A percentile compares a stretch with the other conserved stretches of the same genome.
phyloP scores from a whole-genome alignment of 257 asterid species.

The Primulina eburnea region DNA sequence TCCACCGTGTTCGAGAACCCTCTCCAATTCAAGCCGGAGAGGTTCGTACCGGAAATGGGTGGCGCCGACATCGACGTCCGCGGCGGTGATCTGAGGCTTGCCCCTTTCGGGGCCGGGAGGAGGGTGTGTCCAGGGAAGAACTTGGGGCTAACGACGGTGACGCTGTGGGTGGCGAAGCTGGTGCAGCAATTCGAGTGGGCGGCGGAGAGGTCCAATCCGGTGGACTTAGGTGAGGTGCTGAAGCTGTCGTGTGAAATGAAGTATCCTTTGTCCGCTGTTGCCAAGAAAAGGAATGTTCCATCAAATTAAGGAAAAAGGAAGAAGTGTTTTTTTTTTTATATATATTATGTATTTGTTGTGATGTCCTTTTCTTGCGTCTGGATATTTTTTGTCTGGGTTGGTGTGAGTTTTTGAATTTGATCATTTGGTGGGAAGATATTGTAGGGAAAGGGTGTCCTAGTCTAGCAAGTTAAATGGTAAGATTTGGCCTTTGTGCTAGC shows the following conservation, averaged over 20 bases:
- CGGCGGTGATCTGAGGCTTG: conserved; percentile 50
- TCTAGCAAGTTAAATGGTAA: conserved; percentile 21
- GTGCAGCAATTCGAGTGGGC: conserved; percentile 39
- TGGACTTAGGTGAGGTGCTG: conserved; percentile 42
- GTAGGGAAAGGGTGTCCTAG: conserved; percentile 22
- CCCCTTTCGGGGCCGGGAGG: conserved; percentile 67
- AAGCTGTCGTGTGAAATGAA: conserved; percentile 63
- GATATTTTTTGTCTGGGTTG: background rate
- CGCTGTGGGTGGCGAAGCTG: conserved; percentile 53
- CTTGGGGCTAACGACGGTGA: conserved; percentile 50
- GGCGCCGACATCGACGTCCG: conserved; percentile 51
- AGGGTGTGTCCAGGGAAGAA: conserved; percentile 64
- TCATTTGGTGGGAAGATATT: conserved; percentile 27
- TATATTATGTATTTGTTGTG: background rate
- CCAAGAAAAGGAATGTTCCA: conserved; percentile 28
- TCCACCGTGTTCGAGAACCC: conserved; percentile 37
- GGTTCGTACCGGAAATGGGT: conserved; percentile 36
- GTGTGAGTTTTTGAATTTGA: background rate
- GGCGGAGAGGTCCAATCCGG: conserved; percentile 31
- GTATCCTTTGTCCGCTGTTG: conserved; percentile 40
- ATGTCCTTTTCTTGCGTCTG: background rate
- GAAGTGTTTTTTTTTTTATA: background rate
- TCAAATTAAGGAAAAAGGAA: conserved; percentile 13
- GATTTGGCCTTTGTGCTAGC: background rate
- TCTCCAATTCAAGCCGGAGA: conserved; percentile 39